Evolutionary conservation across 352 stramenopile species (phyloP), one percentile per base, ranked within the genome.

Genomic region (Phytophthora quininea): DNA sequence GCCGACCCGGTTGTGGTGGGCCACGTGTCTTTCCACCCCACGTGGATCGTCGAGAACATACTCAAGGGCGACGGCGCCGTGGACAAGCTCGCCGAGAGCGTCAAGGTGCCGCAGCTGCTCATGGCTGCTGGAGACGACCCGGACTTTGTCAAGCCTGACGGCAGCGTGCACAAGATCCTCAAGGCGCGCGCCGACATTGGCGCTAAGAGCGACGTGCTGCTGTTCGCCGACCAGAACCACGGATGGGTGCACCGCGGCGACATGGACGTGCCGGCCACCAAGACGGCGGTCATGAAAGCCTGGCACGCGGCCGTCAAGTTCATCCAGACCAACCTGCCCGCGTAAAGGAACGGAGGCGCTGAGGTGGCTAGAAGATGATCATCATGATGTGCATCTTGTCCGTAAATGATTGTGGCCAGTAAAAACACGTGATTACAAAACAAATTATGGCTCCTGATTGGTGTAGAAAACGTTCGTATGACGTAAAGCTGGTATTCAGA

Each of bases 171-270:
- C 67, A 90, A 86, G 72, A 92, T 92, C 64, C 63, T 95, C 38
- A 76, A 75, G 62, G 67, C 69, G 27, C 79, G 79, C 50, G 68
- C 71, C 1, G 79, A 88, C 52, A 85, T 88, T 46, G 76, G 72
- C 19, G 51, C 76, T 10, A 64, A 84, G 54, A 90, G 82, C 42
- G 75, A 89, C 29, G 83, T 89, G 61, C 58, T 89, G 54, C 71
- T 90, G 31, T 96, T 93, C 58, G 67, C 82, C 10, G 71, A 88
- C 58, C 67, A 88, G 77, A 82, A 87, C 19, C 88, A 96, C 72
- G 88, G 88, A 40, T 96, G 86, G 86, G 85, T 95, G 60, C 80
- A 93, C 71, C 88, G 88, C 61, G 85, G 86, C 54, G 88, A 96
- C 77, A 75, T 93, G 51, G 54, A 76, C 58, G 80, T 95, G 67